Base-by-base conservation (phyloP, 2,329 filamentous ascomycete genomes). In the Aspergillus brunneoviolaceus region DNA sequence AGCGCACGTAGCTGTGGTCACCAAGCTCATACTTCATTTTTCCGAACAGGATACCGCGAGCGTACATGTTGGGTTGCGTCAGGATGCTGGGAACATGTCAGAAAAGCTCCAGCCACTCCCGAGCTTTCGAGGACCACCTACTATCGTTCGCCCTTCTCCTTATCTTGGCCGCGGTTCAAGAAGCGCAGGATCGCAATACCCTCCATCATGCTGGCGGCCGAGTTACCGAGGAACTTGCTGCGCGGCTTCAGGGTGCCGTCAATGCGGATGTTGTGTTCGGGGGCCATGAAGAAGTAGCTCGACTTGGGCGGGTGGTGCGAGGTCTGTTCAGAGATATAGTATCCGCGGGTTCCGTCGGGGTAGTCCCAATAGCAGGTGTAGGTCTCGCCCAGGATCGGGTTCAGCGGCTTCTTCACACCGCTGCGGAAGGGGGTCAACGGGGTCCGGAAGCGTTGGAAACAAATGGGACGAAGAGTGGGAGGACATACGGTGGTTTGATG, bases 11-110 rank as follows among this genome's bases (percentile, higher is more conserved):
- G 74, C 93, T 96, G 79, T 96, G 93, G 74, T 98, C 94, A 65
- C 94, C 95, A 7, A 99, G 86, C 80, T 99, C 95, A 77, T 98
- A 99, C 77, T 97, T 98, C 95, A 99, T 98, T 77, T 97, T 98
- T 51, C 95, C 95, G 71, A 99, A 97, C 9, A 99, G 82, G 61
- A 99, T 98, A 39, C 95, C 94, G 63, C 95, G 87, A 23, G 94
- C 95, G 76, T 99, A 99, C 92, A 99, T 99, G 80, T 99, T 99
- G 19, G 95, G 95, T 72, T 99, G 95, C 4, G 95, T 98, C 55
- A 98, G 79, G 71, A 96, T 91, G 77, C 91, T 96, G 67, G 16
- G 57, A 23, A 23, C 29, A 19, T 21, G 57, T 67, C 53, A 63
- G 61, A 31, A 35, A 48, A 23, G 62, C 63, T 56, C 7, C 27